These are phyloP conservation scores for Suhomyces taliae DNA, from an alignment of 1,139 yeast genomes.

Conservation along the genomic window DNA sequence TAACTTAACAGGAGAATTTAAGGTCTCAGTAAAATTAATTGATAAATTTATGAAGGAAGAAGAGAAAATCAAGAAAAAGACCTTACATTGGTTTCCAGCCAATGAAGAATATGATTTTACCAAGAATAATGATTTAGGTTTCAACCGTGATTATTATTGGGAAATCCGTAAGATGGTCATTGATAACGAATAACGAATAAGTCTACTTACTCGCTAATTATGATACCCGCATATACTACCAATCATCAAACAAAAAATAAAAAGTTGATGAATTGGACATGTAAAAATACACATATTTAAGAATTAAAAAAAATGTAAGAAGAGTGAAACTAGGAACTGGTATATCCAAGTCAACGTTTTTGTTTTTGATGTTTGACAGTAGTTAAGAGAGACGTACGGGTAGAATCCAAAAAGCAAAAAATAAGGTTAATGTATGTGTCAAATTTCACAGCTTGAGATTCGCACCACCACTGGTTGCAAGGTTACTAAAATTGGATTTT, in stretches of 20 bases:
- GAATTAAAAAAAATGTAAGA: too few relatives aligned
- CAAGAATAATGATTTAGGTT: slow-evolving; percentile 7
- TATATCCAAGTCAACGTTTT: too few relatives aligned
- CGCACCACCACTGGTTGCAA: too few relatives aligned
- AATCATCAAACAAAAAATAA: too few relatives aligned
- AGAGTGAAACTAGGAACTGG: too few relatives aligned
- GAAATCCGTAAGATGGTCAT: slow-evolving; percentile 58
- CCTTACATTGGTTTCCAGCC: slow-evolving; percentile 53
- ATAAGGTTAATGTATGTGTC: too few relatives aligned
- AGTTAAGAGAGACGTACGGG: too few relatives aligned
- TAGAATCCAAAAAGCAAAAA: too few relatives aligned
- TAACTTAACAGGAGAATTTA: slow-evolving; percentile 35
- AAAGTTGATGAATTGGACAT: too few relatives aligned
- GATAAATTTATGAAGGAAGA: slow-evolving; percentile 53
- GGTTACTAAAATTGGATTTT: background rate
- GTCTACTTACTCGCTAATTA: slow-evolving; percentile 1
- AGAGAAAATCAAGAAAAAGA: slow-evolving; percentile 47
- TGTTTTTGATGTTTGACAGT: too few relatives aligned
- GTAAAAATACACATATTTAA: too few relatives aligned
- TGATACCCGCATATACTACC: background rate
- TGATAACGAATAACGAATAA: slow-evolving; percentile 27
- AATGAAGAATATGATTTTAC: slow-evolving; percentile 32
- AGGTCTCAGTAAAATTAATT: slow-evolving; percentile 38
- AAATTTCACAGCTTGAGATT: too few relatives aligned
- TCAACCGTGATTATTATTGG: slow-evolving; percentile 45